Base-by-base conservation (phyloP, 352 stramenopile genomes). In the Phytophthora ohioensis region DNA sequence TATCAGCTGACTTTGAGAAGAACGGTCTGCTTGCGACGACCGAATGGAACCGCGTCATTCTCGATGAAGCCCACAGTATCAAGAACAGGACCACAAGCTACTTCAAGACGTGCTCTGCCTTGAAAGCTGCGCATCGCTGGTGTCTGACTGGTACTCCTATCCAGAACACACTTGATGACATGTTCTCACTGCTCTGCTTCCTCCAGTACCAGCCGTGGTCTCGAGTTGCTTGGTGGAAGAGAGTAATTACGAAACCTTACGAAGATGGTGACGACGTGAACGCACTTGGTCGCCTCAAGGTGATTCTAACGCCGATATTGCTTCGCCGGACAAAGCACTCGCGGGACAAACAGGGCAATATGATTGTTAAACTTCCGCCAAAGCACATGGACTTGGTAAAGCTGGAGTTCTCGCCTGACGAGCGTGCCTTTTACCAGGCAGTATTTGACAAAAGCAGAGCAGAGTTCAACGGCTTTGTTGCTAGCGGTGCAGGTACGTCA, bases 41-140 rank as follows among this genome's bases (percentile, higher is more conserved):
- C 2, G 45, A 85, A 13, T 98, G 92, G 92, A 76, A 83, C 35
- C 89, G 92, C 12, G 71, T 98, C n/a, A 93, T 98, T 60, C 78
- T 98, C 11, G 92, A 98, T 67, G 92, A 98, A 73, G 90, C 90
- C 4, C 92, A 98, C 71, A 94, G 82, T 39, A 98, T 98, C 74
- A 97, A 97, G 79, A 98, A 94, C 58, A 84, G 87, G 31, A 46
- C 72, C 38, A 94, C 86, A n/a, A 76, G 57, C 36, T 93, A 94
- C 66, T 92, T 92, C 53, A 84, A 82, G 17, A 76, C 83, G 12
- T 94, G 88, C 41, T 76, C 78, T 12, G 51, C 73, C 1, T 55
- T 97, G 3, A 62, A 63, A 36, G 84, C 87, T 3, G 80, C 71
- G 9, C 84, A 95, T 36, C 88, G 90, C 10, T 98, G 92, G 92